Base-by-base conservation (phyloP, 805 yeast genomes). In the Metschnikowia continentalis region DNA sequence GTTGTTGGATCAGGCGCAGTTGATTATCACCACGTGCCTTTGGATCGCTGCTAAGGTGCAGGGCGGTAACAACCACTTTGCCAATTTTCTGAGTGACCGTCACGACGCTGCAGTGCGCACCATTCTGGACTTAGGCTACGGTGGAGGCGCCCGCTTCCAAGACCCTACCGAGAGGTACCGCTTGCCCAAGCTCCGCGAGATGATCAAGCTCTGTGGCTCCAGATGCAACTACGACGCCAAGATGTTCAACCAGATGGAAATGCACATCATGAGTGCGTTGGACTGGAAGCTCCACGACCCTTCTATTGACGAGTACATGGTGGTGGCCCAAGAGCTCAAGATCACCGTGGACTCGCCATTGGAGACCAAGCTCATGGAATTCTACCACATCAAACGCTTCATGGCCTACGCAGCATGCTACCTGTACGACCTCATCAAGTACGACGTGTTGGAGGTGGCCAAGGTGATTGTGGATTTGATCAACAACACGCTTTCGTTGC, bases 31-130 rank as follows among this genome's bases (percentile, higher is more conserved):
- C 54, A 89, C 96, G 4, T 89, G 96, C 54, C 72, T 92, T 35
- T 92, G 98, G 97, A 79, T 92, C 32, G 89, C 96, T 2, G 84
- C 96, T 23, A 92, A 92, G 66, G 77, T 84, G n/a, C 80, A 80
- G 61, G 89, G 89, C 45, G 89, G 89, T 36, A 83, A 85, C 66
- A 82, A 81, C 57, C 89, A 83, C 66, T 80, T 82, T 57, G 77
- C 81, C 48, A 81, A 81, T 62, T 51, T 62, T 47, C 48, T 51
- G 32, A 54, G 61, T 43, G 50, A 50, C 20, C 51, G 50, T 35
- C 32, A 37, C 3, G 49, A 47, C 32, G 30, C 33, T 11, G 35
- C 43, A 3, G 60, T 70, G 33, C 62, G 60, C 49, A 67, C 72
- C 44, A 70, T 72, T 32, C 61, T 53, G 48, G 76, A 72, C 52